Base-by-base conservation (phyloP, 2,329 filamentous ascomycete genomes). In the Tolypocladium ophioglossoides region DNA sequence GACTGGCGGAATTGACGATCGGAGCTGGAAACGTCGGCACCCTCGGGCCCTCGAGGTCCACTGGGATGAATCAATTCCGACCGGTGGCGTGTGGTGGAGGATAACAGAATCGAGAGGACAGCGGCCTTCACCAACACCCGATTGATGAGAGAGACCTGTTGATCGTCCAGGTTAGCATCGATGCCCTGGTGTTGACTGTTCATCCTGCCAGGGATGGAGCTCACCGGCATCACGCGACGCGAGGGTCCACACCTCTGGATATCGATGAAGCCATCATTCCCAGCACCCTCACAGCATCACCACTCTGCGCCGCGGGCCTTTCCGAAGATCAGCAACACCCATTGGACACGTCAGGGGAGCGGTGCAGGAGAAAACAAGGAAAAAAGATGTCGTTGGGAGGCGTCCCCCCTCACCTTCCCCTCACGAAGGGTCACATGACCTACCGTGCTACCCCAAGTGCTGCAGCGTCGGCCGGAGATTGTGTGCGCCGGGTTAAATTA, bases 381-480 rank as follows among this genome's bases (percentile, higher is more conserved):
- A 24, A n/a, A 16, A 16, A 30, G 18, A 22, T 37, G 37, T 37
- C 27, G 44, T 24, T 44, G 39, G 44, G 24, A 22, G 24, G 48
- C 32, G 20, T 49, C 52, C 46, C 37, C 24, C 55, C 59, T 60
- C 59, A 56, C 51, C 53, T 68, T 66, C 65, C 66, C 65, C 65
- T 67, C 64, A 64, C 56, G 50, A 52, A 8, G 18, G 41, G 62
- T 68, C 65, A 68, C 64, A 64, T 67, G 66, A 68, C 60, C 58
- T 58, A 55, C 51, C 49, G 57, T 59, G 56, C 55, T 57, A 56
- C 62, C 59, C 56, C 57, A 62, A 55, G 44, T n/a, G 34, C 34
- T 39, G 35, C 48, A 49, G 35, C 27, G 46, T 32, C 27, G 46
- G 16, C 30, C 27, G 41, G 14, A 30, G 24, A 30, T 46, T 18